Base-by-base conservation (phyloP, 371 early-diverging fungal species). In the Mortierella sp. region DNA sequence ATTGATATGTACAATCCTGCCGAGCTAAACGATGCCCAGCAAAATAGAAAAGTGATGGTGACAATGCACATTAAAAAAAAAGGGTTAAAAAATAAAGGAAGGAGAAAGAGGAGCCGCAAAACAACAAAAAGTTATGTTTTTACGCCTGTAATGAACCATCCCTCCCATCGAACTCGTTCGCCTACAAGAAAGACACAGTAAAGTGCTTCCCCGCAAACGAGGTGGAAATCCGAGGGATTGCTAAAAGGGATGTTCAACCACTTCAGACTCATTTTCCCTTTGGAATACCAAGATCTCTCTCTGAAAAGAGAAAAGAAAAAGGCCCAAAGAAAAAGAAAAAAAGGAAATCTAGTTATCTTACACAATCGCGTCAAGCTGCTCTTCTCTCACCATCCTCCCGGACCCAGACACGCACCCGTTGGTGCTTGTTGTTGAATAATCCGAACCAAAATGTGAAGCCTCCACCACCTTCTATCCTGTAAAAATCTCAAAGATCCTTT, bases 191-290 rank as follows among this genome's bases (percentile, higher is more conserved):
- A 21, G 18, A 51, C 51, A 21, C 48, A 10, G 4, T 12, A 29
- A 73, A 16, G 65, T 51, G 51, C 51, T 51, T 35, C 32, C 14
- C 12, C 7, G 32, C 44, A 73, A 75, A 29, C 80, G 75, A 77
- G 74, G 73, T 83, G 48, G 83, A 83, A 83, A 83, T 83, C 83
- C 83, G 79, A 54, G 55, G 56, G 80, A 75, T 75, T 74, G 58
- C 63, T 60, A 70, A 71, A 71, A 54, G 70, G 73, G 83, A 76
- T 81, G 84, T 73, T 70, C 84, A 83, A 84, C 85, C 85, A 84
- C 85, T 84, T 84, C 85, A 84, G 85, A 84, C 85, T 84, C 84
- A 84, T 84, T 84, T 84, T 84, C 85, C 85, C 85, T 78, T 71
- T 71, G 81, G 54, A 68, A 68, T 54, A 41, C 48, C 54, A 48